Conservation (phyloP, 192 early-diverging fungal genomes). For the Coemansia sp. region DNA sequence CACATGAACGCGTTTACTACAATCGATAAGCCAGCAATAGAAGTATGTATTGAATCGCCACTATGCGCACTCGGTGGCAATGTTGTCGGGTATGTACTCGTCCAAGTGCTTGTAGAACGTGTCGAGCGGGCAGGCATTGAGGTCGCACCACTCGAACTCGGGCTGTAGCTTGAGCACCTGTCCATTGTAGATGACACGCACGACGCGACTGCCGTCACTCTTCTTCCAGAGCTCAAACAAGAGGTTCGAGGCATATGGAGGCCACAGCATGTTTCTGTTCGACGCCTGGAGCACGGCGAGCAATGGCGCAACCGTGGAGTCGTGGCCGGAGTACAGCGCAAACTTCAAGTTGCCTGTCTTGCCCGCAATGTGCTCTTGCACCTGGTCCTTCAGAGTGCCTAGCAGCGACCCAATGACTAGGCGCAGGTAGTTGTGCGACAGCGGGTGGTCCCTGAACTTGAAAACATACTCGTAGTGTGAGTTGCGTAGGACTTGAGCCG, state of each 20-base stretch:
- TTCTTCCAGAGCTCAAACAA: conserved; percentile 57
- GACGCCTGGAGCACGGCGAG: conserved; percentile 35
- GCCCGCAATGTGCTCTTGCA: conserved; percentile 27
- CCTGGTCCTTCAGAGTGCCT: conserved; percentile 39
- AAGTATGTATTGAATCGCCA: neutral
- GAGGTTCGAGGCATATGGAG: conserved; percentile 56
- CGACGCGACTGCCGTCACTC: conserved; percentile 28
- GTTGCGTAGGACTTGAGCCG: conserved; percentile 29
- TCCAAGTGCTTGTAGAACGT: conserved; percentile 35
- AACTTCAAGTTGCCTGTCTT: conserved; percentile 33
- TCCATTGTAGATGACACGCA: conserved; percentile 60
- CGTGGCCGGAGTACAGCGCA: conserved; percentile 56
- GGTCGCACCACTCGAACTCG: conserved; percentile 42
- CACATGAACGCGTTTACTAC: neutral
- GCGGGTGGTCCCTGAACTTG: conserved; percentile 40
- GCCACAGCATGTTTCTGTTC: conserved; percentile 49
- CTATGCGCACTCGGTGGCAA: conserved; percentile 25
- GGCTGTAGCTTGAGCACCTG: conserved; percentile 33
- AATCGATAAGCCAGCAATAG: neutral
- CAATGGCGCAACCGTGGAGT: conserved; percentile 52
- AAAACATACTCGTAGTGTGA: conserved; percentile 29
- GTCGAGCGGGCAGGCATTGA: conserved; percentile 40
- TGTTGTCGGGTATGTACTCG: conserved; percentile 32
- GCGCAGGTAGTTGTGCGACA: conserved; percentile 22
- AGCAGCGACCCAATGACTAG: conserved; percentile 52